These are phyloP conservation scores for Aspergillus melleus DNA, from an alignment of 2,329 filamentous ascomycete species.

Conservation along the genomic window DNA sequence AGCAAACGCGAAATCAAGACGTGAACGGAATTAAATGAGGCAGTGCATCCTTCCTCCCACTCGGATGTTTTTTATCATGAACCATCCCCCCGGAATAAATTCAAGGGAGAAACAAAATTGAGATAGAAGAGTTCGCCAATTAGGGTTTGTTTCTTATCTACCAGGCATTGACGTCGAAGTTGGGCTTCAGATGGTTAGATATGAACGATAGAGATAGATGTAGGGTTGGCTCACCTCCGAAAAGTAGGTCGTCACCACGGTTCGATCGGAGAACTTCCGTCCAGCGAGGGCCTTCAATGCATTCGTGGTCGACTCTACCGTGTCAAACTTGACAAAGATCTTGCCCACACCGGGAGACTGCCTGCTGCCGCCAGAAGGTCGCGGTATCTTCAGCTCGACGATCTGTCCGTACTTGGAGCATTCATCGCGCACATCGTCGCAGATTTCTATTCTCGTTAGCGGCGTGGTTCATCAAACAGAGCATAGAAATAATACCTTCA, in stretches of 20 bases:
- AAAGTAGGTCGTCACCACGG: slow-evolving; percentile 95
- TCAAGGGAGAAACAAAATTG: not conserved
- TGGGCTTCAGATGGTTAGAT: slow-evolving; percentile 62
- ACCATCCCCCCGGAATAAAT: not conserved
- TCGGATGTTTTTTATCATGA: not conserved
- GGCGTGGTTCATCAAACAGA: not conserved
- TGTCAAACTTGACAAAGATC: slow-evolving; percentile 94
- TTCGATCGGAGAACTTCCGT: slow-evolving; percentile 92
- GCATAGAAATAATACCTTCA: slow-evolving; percentile 63
- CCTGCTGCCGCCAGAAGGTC: slow-evolving; percentile 78
- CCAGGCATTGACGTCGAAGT: slow-evolving; percentile 91
- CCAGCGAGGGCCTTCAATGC: slow-evolving; percentile 89
- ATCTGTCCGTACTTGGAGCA: slow-evolving; percentile 88
- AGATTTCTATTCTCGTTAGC: slow-evolving; percentile 69
- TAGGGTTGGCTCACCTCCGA: slow-evolving; percentile 66
- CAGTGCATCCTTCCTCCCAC: not conserved
- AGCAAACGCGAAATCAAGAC: not conserved
- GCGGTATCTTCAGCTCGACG: slow-evolving; percentile 86
- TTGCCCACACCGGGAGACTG: slow-evolving; percentile 91
- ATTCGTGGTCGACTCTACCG: slow-evolving; percentile 72
- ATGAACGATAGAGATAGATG: not conserved
- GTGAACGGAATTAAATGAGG: not conserved
- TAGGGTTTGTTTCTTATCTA: slow-evolving; percentile 43
- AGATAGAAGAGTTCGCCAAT: not conserved
- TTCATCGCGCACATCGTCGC: slow-evolving; percentile 90